Percentiles rank a stretch among this genome's conserved stretches.
Conservation (phyloP, 495 filamentous ascomycete species). For the Penicillium odoratum region DNA sequence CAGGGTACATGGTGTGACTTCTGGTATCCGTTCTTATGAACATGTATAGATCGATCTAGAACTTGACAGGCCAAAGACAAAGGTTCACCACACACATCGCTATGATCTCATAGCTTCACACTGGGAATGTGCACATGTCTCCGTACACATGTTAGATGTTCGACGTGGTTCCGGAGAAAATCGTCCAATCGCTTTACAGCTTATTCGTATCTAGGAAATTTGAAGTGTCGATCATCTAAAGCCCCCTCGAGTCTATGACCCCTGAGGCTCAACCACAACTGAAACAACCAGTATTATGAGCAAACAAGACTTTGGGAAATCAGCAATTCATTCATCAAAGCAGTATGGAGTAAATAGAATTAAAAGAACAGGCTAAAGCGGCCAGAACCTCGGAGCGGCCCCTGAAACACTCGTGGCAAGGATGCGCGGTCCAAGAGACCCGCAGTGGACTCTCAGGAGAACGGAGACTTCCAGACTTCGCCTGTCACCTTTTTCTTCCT, state of each 20-base stretch:
- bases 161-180: not conserved
- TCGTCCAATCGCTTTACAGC: not conserved
- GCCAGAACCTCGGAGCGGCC: slow-evolving; percentile 13
- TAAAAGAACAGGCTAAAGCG: slow-evolving; percentile 6
- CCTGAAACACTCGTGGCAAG: slow-evolving; percentile 31
- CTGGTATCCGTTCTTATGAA: not conserved
- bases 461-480: slow-evolving; percentile 9
- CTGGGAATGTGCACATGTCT: not conserved
- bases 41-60: not conserved
- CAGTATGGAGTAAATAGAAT: not conserved
- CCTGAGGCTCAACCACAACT: not conserved
- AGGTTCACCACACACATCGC: not conserved
- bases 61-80: not conserved
- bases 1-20: not conserved
- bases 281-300: not conserved
- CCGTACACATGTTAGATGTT: not conserved
- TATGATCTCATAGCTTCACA: not conserved
- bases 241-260: not conserved
- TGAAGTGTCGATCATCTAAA: not conserved
- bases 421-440: slow-evolving; percentile 19
- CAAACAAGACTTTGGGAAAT: not conserved
- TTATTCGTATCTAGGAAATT: not conserved
- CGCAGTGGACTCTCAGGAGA: slow-evolving; percentile 30
- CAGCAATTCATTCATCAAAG: not conserved
- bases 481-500: slow-evolving; percentile 15